Conservation (phyloP, 2,329 filamentous ascomycete species). For the Paecilomyces niveus region DNA sequence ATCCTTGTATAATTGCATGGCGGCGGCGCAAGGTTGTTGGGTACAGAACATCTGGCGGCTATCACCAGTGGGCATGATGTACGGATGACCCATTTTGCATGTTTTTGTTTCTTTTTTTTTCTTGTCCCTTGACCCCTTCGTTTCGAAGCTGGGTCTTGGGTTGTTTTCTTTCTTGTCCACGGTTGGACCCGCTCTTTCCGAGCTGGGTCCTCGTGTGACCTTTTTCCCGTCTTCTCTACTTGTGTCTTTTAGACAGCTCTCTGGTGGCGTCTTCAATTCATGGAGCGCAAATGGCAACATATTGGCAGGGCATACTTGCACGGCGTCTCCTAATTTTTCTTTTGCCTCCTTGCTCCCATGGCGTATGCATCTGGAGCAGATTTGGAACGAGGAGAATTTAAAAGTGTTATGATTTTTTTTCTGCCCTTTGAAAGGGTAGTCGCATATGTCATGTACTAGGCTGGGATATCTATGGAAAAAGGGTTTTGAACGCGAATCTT, state of each 20-base stretch:
- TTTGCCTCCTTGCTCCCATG: not conserved
- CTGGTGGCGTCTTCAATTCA: not conserved
- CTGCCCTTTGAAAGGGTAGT: not conserved
- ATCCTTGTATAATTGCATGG: slow-evolving; percentile 1
- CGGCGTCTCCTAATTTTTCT: not conserved
- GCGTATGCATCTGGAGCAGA: not conserved
- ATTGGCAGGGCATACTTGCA: not conserved
- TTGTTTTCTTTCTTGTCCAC: not conserved
- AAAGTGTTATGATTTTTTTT: not conserved
- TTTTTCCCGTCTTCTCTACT: slow-evolving; percentile 1
- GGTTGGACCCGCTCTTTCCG: not conserved
- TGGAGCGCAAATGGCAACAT: not conserved
- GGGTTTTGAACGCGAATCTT: not conserved
- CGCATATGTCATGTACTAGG: not conserved
- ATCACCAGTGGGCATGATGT: slow-evolving; percentile 3
- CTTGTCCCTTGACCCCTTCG: slow-evolving; percentile 5
- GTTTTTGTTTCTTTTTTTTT: slow-evolving; percentile 7
- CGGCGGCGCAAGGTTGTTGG: slow-evolving; percentile 2
- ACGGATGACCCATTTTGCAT: slow-evolving; percentile 7
- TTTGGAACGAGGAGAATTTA: not conserved
- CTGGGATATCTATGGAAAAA: not conserved
- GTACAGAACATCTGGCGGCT: not conserved
- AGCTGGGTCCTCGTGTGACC: not conserved
- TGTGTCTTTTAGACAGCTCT: slow-evolving; percentile 1
- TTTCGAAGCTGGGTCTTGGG: slow-evolving; percentile 1